These are phyloP conservation scores for Chlorella sp. DNA, from an alignment of 139 green algal genomes.

Conservation along the genomic window DNA sequence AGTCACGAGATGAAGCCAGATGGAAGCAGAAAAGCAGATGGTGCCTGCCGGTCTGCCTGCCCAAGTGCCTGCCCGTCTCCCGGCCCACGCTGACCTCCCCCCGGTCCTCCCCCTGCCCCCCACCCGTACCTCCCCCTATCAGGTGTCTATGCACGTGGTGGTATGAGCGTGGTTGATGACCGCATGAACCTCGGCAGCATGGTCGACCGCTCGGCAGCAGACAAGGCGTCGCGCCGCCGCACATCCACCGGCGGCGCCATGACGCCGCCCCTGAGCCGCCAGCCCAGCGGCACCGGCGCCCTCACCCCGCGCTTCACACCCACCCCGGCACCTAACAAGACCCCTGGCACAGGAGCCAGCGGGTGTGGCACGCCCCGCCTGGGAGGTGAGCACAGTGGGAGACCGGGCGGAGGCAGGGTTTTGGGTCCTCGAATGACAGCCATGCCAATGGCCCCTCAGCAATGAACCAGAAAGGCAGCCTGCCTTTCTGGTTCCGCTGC, in stretches of 20 bases:
- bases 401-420: background rate
- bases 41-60: background rate
- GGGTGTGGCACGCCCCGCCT: background rate
- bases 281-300: background rate
- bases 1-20: too few species aligned
- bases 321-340: background rate
- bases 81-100: background rate
- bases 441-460: too few species aligned
- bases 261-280: conserved; percentile 6
- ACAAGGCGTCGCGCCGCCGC: conserved; percentile 4
- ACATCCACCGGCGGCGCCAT: background rate
- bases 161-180: conserved; percentile 16
- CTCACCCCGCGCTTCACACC: background rate
- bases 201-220: background rate
- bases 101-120: background rate
- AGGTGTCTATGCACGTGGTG: conserved; percentile 21
- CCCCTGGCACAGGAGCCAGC: background rate
- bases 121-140: background rate
- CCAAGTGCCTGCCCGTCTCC: background rate
- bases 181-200: background rate
- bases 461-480: too few species aligned
- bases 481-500: too few species aligned
- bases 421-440: too few species aligned
- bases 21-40: background rate
- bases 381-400: background rate